phyloP scores from a whole-genome alignment of 352 stramenopile genomes.

The Globisporangium paroecandrum region DNA sequence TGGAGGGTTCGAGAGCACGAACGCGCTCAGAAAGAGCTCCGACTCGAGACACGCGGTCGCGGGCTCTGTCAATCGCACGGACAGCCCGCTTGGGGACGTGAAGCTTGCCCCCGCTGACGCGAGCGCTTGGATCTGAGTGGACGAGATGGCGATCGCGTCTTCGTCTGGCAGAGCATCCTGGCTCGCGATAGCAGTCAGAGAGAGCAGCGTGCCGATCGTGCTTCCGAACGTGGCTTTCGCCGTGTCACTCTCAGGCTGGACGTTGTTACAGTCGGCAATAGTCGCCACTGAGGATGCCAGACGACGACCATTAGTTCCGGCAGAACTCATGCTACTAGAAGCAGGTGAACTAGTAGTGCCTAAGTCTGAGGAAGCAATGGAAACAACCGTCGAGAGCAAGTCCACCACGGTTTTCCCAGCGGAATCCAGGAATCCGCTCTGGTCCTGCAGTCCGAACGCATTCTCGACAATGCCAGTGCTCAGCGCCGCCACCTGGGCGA shows the following conservation, averaged over 20 bases:
- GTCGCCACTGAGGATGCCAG: slow-evolving; percentile 10
- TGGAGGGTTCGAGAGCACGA: slow-evolving; percentile 31
- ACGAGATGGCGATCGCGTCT: slow-evolving; percentile 26
- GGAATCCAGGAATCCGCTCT: slow-evolving; percentile 36
- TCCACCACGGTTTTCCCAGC: slow-evolving; percentile 38
- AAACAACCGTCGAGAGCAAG: slow-evolving; percentile 41
- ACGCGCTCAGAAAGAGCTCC: slow-evolving; percentile 46
- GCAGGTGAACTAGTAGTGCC: not conserved
- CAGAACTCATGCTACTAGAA: not conserved
- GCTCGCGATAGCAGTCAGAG: slow-evolving; percentile 48
- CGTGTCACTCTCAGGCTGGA: slow-evolving; percentile 19
- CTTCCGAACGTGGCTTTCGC: slow-evolving; percentile 25
- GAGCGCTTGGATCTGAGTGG: slow-evolving; percentile 28
- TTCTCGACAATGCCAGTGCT: slow-evolving; percentile 39
- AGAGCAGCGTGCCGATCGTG: slow-evolving; percentile 46
- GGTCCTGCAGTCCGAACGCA: slow-evolving; percentile 38
- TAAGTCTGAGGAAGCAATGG: slow-evolving; percentile 14
- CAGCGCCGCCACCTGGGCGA: slow-evolving; percentile 39
- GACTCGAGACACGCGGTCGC: slow-evolving; percentile 41
- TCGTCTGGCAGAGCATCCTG: slow-evolving; percentile 44
- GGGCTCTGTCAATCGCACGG: slow-evolving; percentile 41
- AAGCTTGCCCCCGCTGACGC: slow-evolving; percentile 32
- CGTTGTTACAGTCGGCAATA: slow-evolving; percentile 9
- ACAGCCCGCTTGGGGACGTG: slow-evolving; percentile 14
- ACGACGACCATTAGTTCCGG: slow-evolving; percentile 5